Evolutionary conservation across 2,329 filamentous ascomycete species (phyloP), one percentile per base, ranked within the genome.

Genomic region (Trichoderma asperellum): DNA sequence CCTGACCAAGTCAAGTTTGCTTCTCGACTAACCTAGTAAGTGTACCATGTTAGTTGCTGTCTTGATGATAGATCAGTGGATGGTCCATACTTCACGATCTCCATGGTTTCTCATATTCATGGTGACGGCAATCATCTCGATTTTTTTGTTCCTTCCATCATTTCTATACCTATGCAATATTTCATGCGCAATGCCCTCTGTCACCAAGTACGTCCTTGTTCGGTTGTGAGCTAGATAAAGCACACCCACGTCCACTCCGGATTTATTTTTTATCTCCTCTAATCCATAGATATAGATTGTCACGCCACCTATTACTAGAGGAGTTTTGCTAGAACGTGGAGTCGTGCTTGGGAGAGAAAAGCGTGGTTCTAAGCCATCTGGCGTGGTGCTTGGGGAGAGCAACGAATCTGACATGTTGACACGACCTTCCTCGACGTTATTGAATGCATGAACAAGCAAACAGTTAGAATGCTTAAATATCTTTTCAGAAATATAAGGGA

Each of bases 61-160:
- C 34, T 35, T 37, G 5, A 16, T 6, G 29, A 6, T 27, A 4
- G n/a, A 4, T 11, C 35, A 16, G 24, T 16, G 1, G 8, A 8
- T 29, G 1, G 2, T n/a, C 21, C 21, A 16, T 56, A 43, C 49
- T 16, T 56, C 34, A 10, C 61, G 61, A 56, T 64, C 61, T 6
- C 61, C 49, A 55, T 64, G 61, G 16, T 64, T 56, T 12, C 61
- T 64, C 61, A 64, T 64, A n/a, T 64, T 55, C 49, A 64, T 64
- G 4, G 49, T 56, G 18, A 64, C n/a, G 4, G 61, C 61, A 43
- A 56, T 64, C 49, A 64, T 64, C 49, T 64, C 61, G 7, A 64
- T 24, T 34, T 34, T 64, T 2, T 55, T 64, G 18, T 29, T 55
- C 24, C 49, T 64, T 11, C 61, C 49, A 29, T 64, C 49, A 10